Evolutionary conservation across 805 yeast species (phyloP).

Genomic region (Kazachstania viticola): DNA sequence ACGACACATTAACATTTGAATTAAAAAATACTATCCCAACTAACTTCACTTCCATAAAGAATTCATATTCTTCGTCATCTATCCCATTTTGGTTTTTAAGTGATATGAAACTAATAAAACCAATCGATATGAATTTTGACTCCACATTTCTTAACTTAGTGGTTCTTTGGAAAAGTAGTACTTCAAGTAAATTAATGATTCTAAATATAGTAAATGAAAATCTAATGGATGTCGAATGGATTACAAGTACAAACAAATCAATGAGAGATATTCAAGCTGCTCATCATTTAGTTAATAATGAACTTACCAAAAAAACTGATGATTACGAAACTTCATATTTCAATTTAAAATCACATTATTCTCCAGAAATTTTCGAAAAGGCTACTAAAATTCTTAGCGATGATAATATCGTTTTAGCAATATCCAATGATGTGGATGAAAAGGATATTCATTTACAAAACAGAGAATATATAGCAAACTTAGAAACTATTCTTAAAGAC

Average conservation of each 20-base stretch:
- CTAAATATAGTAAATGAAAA: constrained; percentile 22
- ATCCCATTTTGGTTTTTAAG: constrained; percentile 24
- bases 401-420: constrained; percentile 12
- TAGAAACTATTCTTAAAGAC: constrained; percentile 65
- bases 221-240: constrained; percentile 16
- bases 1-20: constrained; percentile 5
- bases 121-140: constrained; percentile 12
- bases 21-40: constrained; percentile 11
- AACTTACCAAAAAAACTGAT: constrained; percentile 29
- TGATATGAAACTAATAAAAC: constrained; percentile 18
- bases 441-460: no score
- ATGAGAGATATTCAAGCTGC: constrained; percentile 27
- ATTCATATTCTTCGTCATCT: constrained; percentile 12
- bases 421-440: constrained; percentile 20
- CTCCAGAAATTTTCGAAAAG: constrained; percentile 38
- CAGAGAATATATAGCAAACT: constrained; percentile 50
- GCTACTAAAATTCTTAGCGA: constrained; percentile 29
- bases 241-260: constrained; percentile 18
- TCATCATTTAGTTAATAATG: constrained; percentile 34
- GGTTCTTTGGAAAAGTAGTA: constrained; percentile 55
- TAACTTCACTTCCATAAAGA: no score
- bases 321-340: constrained; percentile 31
- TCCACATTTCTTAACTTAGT: constrained; percentile 26
- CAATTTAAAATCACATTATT: constrained; percentile 37
- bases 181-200: constrained; percentile 35